Conservation (phyloP, 1,284 basidiomycete genomes). For the Hemileia vastatrix region DNA sequence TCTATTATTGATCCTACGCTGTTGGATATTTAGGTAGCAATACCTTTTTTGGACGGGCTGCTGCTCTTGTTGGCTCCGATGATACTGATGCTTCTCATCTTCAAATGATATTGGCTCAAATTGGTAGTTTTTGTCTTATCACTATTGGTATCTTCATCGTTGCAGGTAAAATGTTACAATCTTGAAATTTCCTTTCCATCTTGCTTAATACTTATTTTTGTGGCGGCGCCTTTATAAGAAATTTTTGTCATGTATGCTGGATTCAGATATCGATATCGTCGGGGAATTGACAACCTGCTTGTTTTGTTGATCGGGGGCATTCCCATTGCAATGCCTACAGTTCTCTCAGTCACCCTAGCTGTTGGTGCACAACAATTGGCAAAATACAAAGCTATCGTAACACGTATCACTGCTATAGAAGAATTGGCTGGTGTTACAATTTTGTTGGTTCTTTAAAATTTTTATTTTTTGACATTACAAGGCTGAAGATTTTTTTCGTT, state of each 20-base stretch:
- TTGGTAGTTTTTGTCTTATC: conserved; percentile 88
- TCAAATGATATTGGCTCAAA: conserved; percentile 93
- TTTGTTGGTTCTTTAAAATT: conserved; percentile 80
- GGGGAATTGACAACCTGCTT: conserved; percentile 89
- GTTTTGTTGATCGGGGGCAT: conserved; percentile 98
- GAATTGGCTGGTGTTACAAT: conserved; percentile 95
- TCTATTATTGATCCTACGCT: no score
- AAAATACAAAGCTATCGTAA: conserved; percentile 97
- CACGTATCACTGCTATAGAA: conserved; percentile 95
- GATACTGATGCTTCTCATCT: conserved; percentile 93
- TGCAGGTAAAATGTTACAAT: conserved; percentile 2
- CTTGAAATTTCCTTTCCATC: not conserved
- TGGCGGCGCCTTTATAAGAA: conserved; percentile 49
- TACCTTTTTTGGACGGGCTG: conserved; percentile 52
- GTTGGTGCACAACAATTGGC: conserved; percentile 96
- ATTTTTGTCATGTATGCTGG: conserved; percentile 78
- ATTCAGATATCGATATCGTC: conserved; percentile 79
- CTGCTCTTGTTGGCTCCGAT: conserved; percentile 87
- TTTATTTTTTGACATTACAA: no score
- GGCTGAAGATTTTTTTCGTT: no score
- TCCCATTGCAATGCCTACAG: conserved; percentile 93
- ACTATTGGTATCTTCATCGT: conserved; percentile 54
- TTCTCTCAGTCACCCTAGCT: conserved; percentile 88
- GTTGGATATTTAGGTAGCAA: conserved; percentile 52
- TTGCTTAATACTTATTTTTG: conserved; percentile 33